phyloP scores from a whole-genome alignment of 192 early-diverging fungal genomes.

The Mortierella hygrophila region DNA sequence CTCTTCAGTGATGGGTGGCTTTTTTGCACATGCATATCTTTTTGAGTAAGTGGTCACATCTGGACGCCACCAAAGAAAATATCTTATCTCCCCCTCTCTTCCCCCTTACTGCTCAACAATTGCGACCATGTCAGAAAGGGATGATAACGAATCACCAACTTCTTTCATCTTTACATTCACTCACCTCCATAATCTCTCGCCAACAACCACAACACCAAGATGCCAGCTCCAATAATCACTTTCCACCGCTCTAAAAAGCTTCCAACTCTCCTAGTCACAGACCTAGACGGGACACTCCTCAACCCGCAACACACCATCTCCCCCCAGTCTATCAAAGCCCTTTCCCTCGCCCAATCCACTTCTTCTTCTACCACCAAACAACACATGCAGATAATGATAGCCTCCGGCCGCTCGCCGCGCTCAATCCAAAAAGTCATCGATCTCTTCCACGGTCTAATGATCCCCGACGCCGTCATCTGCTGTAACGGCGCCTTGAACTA shows the following conservation, averaged over 20 bases:
- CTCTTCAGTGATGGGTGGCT: too few species aligned
- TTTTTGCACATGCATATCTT: too few species aligned
- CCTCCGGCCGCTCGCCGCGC: slow-evolving; percentile 57
- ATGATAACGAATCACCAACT: too few species aligned
- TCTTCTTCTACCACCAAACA: background rate
- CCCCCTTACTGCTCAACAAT: too few species aligned
- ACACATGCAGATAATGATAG: slow-evolving; percentile 56
- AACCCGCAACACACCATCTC: slow-evolving; percentile 50
- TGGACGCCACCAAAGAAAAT: too few species aligned
- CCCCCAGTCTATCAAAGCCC: slow-evolving; percentile 31
- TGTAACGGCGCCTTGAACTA: slow-evolving; percentile 60
- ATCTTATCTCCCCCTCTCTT: too few species aligned
- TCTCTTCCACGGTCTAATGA: slow-evolving; percentile 42
- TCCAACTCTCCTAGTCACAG: slow-evolving; percentile 36
- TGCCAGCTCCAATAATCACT: background rate
- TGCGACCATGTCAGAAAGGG: too few species aligned
- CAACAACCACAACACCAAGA: background rate
- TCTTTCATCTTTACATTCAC: background rate
- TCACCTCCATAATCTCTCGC: background rate
- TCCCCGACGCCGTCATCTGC: slow-evolving; percentile 58
- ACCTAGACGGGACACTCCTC: slow-evolving; percentile 60
- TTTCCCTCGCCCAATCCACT: slow-evolving; percentile 34
- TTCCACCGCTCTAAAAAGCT: slow-evolving; percentile 32
- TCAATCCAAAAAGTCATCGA: slow-evolving; percentile 58
- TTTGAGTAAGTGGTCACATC: too few species aligned